phyloP scores from a whole-genome alignment of 306 rosid genomes.

The Sophora flavescens region DNA sequence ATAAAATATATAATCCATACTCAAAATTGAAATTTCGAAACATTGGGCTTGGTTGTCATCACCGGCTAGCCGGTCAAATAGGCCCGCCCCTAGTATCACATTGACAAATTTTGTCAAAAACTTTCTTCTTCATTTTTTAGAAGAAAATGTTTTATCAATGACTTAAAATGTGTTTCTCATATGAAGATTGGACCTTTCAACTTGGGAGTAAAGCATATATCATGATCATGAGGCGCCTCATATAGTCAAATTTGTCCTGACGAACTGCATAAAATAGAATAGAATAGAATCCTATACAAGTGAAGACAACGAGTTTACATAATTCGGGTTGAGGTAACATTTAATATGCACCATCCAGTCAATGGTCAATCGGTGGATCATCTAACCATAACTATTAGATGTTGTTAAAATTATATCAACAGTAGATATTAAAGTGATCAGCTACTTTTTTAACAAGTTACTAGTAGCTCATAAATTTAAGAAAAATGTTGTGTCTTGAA shows the following conservation, averaged over 20 bases:
- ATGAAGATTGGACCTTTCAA: not conserved
- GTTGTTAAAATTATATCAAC: not conserved
- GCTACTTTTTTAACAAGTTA: too few species aligned
- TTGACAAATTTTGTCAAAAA: not conserved
- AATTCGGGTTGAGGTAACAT: not conserved
- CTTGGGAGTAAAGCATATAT: slow-evolving; percentile 10
- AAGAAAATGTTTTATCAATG: not conserved
- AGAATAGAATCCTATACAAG: slow-evolving; percentile 23
- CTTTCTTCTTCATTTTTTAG: not conserved
- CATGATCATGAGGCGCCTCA: slow-evolving; percentile 28
- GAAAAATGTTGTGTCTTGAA: too few species aligned
- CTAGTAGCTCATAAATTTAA: too few species aligned
- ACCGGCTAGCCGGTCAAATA: too few species aligned
- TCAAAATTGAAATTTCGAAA: too few species aligned
- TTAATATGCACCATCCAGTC: not conserved
- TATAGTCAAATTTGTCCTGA: slow-evolving; percentile 18
- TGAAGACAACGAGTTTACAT: slow-evolving; percentile 20
- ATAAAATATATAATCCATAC: too few species aligned
- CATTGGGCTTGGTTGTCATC: not conserved
- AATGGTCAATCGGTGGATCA: not conserved
- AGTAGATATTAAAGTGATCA: too few species aligned
- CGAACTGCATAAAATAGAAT: slow-evolving; percentile 11
- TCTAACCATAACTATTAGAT: not conserved
- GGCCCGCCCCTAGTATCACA: not conserved
- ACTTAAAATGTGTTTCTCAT: not conserved